Evolutionary conservation across 768 basidiomycete genomes (phyloP), one percentile per base, ranked within the genome.

Genomic region (Lanmaoa pseudosensibilis): DNA sequence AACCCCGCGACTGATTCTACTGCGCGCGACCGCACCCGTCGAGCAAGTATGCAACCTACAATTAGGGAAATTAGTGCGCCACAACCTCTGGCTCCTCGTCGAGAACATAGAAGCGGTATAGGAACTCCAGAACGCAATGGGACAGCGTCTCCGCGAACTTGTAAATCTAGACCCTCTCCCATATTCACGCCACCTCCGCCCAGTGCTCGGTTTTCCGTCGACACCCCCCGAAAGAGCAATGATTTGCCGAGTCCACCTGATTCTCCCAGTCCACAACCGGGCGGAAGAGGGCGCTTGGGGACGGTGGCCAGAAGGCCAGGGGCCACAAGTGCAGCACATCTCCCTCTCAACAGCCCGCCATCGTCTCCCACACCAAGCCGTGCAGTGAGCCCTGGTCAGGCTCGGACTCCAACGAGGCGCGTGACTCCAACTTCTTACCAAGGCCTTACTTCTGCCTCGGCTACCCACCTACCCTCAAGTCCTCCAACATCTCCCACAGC

Each of bases 391-490:
- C 79, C 80, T 19, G 68, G 75, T 30, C 78, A 73, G 21, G 66
- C 78, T 43, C 77, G 79, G 25, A 74, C 80, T 1, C 74, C 77
- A 44, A 66, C 58, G 34, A 71, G 71, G 50, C 75, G 78, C 47
- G 71, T 75, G 15, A 77, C 78, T 30, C 77, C 77, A 38, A 71
- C 73, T 11, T 74, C 73, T 27, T 49, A 60, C 50, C 77, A 79
- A 56, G 77, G 78, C 30, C 63, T 79, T 19, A 67, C 75, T 7
- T 83, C 85, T 2, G 62, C 77, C 6, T 84, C 85, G 4, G 69
- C 80, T 3, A 78, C 83, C 2, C 79, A 82, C 60, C 72, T 83
- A 49, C 80, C 81, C n/a, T 69, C 79, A 19, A 58, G 48, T 46
- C 59, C 70, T 12, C 60, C 68, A 11, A 64, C 63, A 36, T 63